Evolutionary conservation across 108 stramenopile genomes (phyloP).

Genomic region (Discostella stelligeroides): DNA sequence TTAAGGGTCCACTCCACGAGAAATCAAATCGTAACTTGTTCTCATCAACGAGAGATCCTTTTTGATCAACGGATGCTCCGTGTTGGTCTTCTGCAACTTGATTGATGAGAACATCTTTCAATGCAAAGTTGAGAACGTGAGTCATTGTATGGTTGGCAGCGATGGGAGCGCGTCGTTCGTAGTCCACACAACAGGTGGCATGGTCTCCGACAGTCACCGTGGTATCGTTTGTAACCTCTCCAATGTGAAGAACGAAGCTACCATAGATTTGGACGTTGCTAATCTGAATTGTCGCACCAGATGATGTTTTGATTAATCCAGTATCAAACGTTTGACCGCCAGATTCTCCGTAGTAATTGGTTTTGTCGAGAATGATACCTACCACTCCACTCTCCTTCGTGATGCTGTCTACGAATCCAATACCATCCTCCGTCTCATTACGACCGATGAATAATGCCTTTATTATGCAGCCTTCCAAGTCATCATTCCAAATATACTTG

Average conservation of each 20-base stretch:
- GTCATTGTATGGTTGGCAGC: slow-evolving; percentile 99
- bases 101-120: slow-evolving; percentile 84
- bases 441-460: slow-evolving; percentile 92
- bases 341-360: slow-evolving; percentile 96
- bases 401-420: slow-evolving; percentile 86
- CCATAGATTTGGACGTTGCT: slow-evolving; percentile 90
- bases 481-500: slow-evolving; percentile 93
- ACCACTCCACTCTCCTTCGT: slow-evolving; percentile 74
- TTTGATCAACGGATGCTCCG: slow-evolving; percentile 85
- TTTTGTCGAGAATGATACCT: slow-evolving; percentile 91
- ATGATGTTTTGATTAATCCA: slow-evolving; percentile 68
- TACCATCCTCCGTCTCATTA: slow-evolving; percentile 84
- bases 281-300: slow-evolving; percentile 63
- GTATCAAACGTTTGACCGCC: slow-evolving; percentile 97
- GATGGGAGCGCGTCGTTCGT: slow-evolving; percentile 92
- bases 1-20: slow-evolving; percentile 85
- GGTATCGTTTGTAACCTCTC: slow-evolving; percentile 63
- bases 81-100: slow-evolving; percentile 48
- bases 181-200: slow-evolving; percentile 91
- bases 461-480: slow-evolving; percentile 75
- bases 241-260: slow-evolving; percentile 92
- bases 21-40: slow-evolving; percentile 98
- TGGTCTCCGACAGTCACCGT: slow-evolving; percentile 81
- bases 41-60: slow-evolving; percentile 95
- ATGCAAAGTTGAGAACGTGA: slow-evolving; percentile 96